These are phyloP conservation scores for Aspergillus awamori DNA, from an alignment of 2,329 filamentous ascomycete genomes.

Conservation along the genomic window DNA sequence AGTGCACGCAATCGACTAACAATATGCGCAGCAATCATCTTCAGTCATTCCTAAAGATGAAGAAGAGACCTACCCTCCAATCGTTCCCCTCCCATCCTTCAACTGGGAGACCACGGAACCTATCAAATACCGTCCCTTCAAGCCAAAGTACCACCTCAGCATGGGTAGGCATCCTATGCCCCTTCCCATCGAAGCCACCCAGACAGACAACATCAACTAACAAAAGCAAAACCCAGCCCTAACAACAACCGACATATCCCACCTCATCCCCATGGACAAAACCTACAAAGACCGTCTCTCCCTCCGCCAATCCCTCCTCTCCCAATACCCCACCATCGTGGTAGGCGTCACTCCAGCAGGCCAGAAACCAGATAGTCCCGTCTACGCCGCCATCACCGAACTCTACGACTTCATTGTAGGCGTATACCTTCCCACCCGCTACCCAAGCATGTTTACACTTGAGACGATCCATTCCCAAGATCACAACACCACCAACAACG, in stretches of 20 bases:
- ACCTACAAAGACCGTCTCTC: constrained; percentile 58
- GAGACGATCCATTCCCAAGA: constrained; percentile 18
- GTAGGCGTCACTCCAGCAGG: constrained; percentile 42
- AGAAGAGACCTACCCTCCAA: constrained; percentile 26
- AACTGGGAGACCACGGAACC: constrained; percentile 56
- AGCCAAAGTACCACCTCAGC: constrained; percentile 64
- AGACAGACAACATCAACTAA: neutral
- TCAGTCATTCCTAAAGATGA: neutral
- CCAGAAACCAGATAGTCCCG: constrained; percentile 35
- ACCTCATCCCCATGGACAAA: constrained; percentile 62
- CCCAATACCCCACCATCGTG: constrained; percentile 45
- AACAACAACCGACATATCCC: constrained; percentile 55
- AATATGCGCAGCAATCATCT: neutral
- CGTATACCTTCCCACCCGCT: constrained; percentile 60
- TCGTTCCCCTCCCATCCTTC: constrained; percentile 52
- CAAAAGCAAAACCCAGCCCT: constrained; percentile 47
- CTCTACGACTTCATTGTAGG: constrained; percentile 59
- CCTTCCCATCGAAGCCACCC: neutral
- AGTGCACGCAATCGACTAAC: neutral
- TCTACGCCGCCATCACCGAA: constrained; percentile 56
- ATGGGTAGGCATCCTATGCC: constrained; percentile 54
- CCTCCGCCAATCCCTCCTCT: constrained; percentile 53
- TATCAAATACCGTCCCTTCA: constrained; percentile 60
- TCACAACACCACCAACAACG: neutral
- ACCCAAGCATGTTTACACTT: constrained; percentile 56